Conservation (phyloP, 345 rosid species). For the Bruguiera sexangula region DNA sequence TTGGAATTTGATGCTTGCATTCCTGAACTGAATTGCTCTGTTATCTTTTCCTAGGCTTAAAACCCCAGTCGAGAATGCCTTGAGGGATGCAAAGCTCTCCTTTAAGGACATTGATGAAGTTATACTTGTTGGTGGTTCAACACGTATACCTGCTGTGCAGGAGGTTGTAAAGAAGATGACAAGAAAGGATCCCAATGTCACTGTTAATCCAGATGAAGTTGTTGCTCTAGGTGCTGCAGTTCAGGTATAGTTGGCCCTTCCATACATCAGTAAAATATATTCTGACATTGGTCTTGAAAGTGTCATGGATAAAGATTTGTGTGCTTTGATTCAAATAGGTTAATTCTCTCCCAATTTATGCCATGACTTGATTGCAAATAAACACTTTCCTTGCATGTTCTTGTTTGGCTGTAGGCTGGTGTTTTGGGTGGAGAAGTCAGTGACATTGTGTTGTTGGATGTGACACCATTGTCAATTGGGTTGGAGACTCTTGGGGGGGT, state of each 20-base stretch:
- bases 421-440: constrained; percentile 95
- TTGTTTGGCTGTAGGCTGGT: constrained; percentile 59
- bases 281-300: too few relatives aligned
- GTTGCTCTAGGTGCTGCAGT: constrained; percentile 99
- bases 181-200: constrained; percentile 91
- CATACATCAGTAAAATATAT: too few relatives aligned
- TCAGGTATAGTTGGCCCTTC: constrained; percentile 47
- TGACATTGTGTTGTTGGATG: constrained; percentile 89
- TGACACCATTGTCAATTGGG: constrained; percentile 82
- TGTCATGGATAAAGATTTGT: too few relatives aligned
- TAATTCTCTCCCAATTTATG: not conserved
- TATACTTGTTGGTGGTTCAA: constrained; percentile 97
- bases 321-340: not conserved
- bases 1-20: not conserved
- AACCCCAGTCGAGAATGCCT: constrained; percentile 79
- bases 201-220: constrained; percentile 97
- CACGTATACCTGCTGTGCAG: constrained; percentile 96
- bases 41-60: constrained; percentile 47
- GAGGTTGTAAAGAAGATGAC: constrained; percentile 87
- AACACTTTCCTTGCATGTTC: not conserved
- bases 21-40: not conserved
- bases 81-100: constrained; percentile 87
- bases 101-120: constrained; percentile 88
- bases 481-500: constrained; percentile 97
- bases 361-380: not conserved